Evolutionary conservation across 345 rosid genomes (phyloP).

Genomic region (Heritiera littoralis): DNA sequence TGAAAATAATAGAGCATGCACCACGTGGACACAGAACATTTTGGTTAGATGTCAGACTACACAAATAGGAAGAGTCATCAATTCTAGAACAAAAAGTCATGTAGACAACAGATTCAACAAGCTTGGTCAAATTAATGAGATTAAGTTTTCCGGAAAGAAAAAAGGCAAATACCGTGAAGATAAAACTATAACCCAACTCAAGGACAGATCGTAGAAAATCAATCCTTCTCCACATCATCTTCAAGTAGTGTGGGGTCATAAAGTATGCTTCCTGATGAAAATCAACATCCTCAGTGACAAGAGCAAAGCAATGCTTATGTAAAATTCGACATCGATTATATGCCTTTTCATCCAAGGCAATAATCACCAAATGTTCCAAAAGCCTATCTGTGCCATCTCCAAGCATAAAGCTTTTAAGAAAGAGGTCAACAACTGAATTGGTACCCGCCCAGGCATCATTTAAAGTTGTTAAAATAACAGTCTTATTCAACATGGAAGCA

Average conservation of each 20-base stretch:
- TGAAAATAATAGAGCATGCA: background rate
- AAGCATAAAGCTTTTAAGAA: constrained; percentile 71
- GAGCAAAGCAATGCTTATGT: constrained; percentile 73
- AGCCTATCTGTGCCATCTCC: constrained; percentile 63
- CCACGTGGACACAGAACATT: background rate
- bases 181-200: constrained; percentile 78
- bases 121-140: background rate
- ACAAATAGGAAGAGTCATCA: background rate
- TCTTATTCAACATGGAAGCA: constrained; percentile 61
- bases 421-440: constrained; percentile 62
- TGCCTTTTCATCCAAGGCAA: constrained; percentile 73
- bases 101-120: background rate
- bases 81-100: background rate
- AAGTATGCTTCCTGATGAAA: constrained; percentile 77
- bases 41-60: background rate
- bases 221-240: constrained; percentile 96
- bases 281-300: constrained; percentile 66
- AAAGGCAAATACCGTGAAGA: constrained; percentile 69
- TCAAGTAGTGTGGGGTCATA: constrained; percentile 77
- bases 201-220: constrained; percentile 74
- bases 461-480: constrained; percentile 77
- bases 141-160: background rate
- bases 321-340: constrained; percentile 54
- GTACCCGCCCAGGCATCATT: constrained; percentile 89
- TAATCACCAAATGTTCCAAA: constrained; percentile 67